Evolutionary conservation across 495 filamentous ascomycete species (phyloP).

Genomic region (Penicillium subrubescens): DNA sequence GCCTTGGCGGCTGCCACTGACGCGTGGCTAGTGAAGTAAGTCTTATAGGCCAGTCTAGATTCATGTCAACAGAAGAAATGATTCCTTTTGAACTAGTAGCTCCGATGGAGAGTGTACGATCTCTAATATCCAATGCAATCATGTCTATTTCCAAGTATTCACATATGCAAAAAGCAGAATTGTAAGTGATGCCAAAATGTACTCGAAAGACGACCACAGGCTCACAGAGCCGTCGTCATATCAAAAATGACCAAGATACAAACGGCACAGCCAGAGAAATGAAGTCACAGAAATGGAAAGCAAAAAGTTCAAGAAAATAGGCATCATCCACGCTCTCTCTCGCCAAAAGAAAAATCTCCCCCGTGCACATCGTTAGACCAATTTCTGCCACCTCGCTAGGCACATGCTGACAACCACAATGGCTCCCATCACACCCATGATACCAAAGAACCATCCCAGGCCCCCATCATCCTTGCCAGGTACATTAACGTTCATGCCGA

Average conservation of each 20-base stretch:
- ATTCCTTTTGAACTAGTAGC: neutral
- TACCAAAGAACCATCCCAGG: slow-evolving; percentile 78
- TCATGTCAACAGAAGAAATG: neutral
- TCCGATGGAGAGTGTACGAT: neutral
- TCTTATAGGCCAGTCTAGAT: neutral
- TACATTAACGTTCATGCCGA: slow-evolving; percentile 94
- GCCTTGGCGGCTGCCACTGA: slow-evolving; percentile 11
- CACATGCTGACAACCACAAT: slow-evolving; percentile 59
- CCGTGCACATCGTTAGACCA: slow-evolving; percentile 27
- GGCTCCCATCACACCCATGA: slow-evolving; percentile 64
- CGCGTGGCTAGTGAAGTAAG: neutral
- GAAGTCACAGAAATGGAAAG: neutral
- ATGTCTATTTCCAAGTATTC: neutral
- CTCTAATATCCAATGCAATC: neutral
- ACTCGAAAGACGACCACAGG: neutral
- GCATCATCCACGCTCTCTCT: neutral
- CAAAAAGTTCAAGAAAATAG: neutral
- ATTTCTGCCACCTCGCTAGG: slow-evolving; percentile 49
- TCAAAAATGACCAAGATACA: slow-evolving; percentile 3
- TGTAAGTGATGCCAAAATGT: neutral
- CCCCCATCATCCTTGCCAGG: slow-evolving; percentile 62
- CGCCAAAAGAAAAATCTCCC: neutral
- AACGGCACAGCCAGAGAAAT: neutral
- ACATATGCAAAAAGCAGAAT: neutral
- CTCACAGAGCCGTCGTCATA: slow-evolving; percentile 8